phyloP scores from a whole-genome alignment of 371 early-diverging fungal species.

The Mucor mucedo region DNA sequence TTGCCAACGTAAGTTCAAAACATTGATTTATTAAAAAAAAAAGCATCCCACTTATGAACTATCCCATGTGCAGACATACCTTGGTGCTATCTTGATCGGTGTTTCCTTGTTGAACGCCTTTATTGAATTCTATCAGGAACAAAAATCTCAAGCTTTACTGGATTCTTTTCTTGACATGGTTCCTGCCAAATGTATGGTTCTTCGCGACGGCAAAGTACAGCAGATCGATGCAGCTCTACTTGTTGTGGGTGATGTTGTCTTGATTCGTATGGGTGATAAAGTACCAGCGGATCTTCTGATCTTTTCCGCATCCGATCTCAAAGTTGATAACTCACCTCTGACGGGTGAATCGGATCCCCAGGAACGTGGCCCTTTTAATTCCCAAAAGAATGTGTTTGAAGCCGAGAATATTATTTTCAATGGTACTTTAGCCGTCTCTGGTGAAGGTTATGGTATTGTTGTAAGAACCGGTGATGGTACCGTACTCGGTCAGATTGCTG shows the following conservation, averaged over 20 bases:
- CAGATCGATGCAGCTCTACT: constrained; percentile 73
- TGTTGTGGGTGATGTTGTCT: constrained; percentile 89
- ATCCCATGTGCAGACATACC: constrained; percentile 68
- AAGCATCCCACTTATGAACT: not conserved
- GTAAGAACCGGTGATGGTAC: constrained; percentile 91
- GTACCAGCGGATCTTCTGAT: constrained; percentile 89
- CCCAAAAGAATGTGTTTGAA: constrained; percentile 81
- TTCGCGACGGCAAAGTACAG: constrained; percentile 74
- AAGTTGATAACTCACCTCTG: constrained; percentile 96
- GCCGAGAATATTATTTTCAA: constrained; percentile 90
- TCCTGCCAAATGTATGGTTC: constrained; percentile 76
- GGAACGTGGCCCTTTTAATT: constrained; percentile 65
- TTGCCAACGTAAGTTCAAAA: constrained; percentile 62
- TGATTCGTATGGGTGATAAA: constrained; percentile 91
- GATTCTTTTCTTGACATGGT: constrained; percentile 92
- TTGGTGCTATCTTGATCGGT: constrained; percentile 86
- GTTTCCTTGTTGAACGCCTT: constrained; percentile 90
- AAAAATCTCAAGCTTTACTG: constrained; percentile 83
- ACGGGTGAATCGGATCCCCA: constrained; percentile 97
- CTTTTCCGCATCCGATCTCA: constrained; percentile 78
- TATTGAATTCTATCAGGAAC: constrained; percentile 91
- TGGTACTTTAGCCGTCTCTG: constrained; percentile 85
- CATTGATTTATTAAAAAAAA: not conserved
- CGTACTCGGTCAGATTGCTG: constrained; percentile 94
- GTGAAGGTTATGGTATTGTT: constrained; percentile 92